Evolutionary conservation across 1,284 basidiomycete genomes (phyloP).

Genomic region (Vanrija sp.): DNA sequence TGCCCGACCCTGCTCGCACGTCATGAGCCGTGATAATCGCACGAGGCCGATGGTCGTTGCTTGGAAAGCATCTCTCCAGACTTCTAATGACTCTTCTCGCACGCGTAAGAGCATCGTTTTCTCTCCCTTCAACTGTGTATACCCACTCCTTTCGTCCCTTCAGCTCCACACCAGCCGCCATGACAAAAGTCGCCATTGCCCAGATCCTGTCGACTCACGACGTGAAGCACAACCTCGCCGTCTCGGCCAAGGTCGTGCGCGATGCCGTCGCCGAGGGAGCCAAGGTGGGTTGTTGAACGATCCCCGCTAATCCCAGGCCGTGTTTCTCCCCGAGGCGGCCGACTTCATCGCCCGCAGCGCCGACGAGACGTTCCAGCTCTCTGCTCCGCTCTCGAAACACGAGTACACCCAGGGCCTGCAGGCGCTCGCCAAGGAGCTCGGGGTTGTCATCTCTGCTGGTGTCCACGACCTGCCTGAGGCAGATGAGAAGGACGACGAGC

Average conservation of each 20-base stretch:
- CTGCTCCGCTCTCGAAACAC: conserved; percentile 32
- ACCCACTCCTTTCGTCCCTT: background rate
- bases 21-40: no score
- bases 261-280: conserved; percentile 48
- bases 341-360: conserved; percentile 53
- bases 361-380: conserved; percentile 33
- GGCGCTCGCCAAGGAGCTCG: conserved; percentile 43
- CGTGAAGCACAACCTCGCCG: conserved; percentile 39
- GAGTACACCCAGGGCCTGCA: conserved; percentile 41
- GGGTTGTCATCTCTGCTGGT: conserved; percentile 50
- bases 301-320: conserved; percentile 22
- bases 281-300: conserved; percentile 26
- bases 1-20: no score
- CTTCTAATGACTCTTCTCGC: no score
- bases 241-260: conserved; percentile 45
- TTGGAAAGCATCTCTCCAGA: no score
- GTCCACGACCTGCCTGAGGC: conserved; percentile 51
- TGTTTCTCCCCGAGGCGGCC: conserved; percentile 53
- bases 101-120: no score
- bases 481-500: conserved; percentile 28
- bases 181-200: conserved; percentile 33
- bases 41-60: no score
- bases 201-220: conserved; percentile 40
- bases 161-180: background rate
- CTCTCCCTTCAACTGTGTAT: no score